Base-by-base conservation (phyloP, 2,329 filamentous ascomycete species). In the Ceratocystis harringtonii region DNA sequence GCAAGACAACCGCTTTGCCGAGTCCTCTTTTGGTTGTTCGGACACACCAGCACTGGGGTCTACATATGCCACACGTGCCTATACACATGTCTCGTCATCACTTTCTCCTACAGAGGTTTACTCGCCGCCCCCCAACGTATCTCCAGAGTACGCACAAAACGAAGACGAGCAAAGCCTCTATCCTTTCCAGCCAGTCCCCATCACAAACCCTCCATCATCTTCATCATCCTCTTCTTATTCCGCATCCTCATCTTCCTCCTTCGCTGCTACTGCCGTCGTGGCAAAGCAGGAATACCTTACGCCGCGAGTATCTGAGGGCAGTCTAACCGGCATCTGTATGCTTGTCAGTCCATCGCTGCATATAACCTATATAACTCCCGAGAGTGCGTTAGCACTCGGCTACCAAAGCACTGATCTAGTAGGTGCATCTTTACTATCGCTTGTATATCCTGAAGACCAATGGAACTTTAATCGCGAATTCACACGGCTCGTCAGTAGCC, bases 291-390 rank as follows among this genome's bases (percentile, higher is more conserved):
- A 57, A 57, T 57, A 57, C 28, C 17, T 32, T 5, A 30, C 52
- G 22, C 28, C 52, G 15, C 52, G 28, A 15, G 52, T 28, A 28
- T 28, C 52, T 17, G 28, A 30, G 17, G n/a, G 22, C 28, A 30
- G 28, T 25, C 22, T 32, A 25, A 28, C 28, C 76, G 81, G 70
- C 77, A 80, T 96, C 70, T 76, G 96, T 65, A 86, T 95, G 72
- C 91, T 97, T 67, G 82, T 97, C 63, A 91, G 90, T 60, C 84
- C 89, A 28, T 86, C 94, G 71, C 90, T 91, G 45, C 84, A 88
- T 69, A 87, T 97, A 70, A 82, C 89, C 67, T 95, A 94, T 72
- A 84, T 88, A n/a, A 95, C 91, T 44, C 88, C 89, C 0, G 94
- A 88, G 66, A 84, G 88, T 70, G 83, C 85, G 68, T 72, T 76